Base-by-base conservation (phyloP, 441 rosid species). In the Mallotus japonicus region DNA sequence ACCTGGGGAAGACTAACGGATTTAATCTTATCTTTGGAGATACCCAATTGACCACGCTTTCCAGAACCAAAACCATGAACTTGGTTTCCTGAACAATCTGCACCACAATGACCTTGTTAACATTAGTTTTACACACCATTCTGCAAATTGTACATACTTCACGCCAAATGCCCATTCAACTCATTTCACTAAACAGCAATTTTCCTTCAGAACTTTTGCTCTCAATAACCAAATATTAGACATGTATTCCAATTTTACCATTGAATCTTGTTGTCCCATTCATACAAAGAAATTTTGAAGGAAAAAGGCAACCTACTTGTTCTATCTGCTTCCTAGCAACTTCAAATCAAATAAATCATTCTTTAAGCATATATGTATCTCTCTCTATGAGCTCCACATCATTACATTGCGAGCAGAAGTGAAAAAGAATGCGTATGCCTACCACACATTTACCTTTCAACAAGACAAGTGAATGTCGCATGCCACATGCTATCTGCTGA, bases 401-500 rank as follows among this genome's bases (percentile, higher is more conserved):
- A 37, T 37, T 37, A 37, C 40, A 37, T 44, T 7, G 49, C 49
- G 49, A 44, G 49, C 12, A 44, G 58, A 54, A n/a, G 8, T 8
- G 11, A 8, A 54, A 54, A 54, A n/a, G 10, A 5, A 5, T 5
- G 8, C 10, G 0, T 5, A 17, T 17, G 6, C 4, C 5, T 12
- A 60, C 58, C 8, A 71, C 57, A 64, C 58, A 59, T 70, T 78
- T 84, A 94, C 99, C 97, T 86, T 74, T 81, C 65, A 85, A 62
- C 83, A 92, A 74, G 75, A 90, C 95, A 78, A 94, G 89, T 1
- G 97, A 89, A 83, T 94, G 99, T 67, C 95, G 97, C 97, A 94
- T 86, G 68, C 97, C 97, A 58, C 95, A 92, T 13, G 90, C 97
- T 56, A 89, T 84, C 80, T 84, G 89, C 66, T 78, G 71, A 69